phyloP scores from a whole-genome alignment of 495 filamentous ascomycete species.

The Durotheca rogersii region DNA sequence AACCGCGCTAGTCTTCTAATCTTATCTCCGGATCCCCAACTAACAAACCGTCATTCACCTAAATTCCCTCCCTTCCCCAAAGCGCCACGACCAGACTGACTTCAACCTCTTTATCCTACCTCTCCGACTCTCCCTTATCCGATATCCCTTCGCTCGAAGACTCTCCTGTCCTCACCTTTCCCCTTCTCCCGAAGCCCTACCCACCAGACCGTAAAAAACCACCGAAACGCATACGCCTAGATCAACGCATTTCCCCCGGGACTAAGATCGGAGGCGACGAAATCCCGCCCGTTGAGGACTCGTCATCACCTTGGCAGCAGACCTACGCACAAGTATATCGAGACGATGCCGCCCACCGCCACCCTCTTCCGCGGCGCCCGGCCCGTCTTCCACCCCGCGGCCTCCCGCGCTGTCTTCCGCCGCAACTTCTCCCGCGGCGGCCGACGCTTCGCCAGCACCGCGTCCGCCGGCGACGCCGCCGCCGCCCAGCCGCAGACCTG shows the following conservation, averaged over 20 bases:
- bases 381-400: constrained; percentile 43
- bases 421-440: constrained; percentile 51
- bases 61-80: constrained; percentile 9
- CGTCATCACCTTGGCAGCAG: no score
- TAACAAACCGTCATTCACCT: constrained; percentile 12
- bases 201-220: no score
- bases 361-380: constrained; percentile 54
- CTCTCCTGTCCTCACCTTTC: constrained; percentile 1
- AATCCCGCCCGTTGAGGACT: no score
- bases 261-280: no score
- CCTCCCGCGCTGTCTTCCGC: constrained; percentile 49
- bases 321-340: constrained; percentile 19
- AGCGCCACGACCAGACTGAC: not conserved
- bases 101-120: constrained; percentile 15
- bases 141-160: constrained; percentile 1
- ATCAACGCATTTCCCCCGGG: no score
- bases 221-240: no score
- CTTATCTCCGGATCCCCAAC: constrained; percentile 32
- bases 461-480: constrained; percentile 39
- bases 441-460: constrained; percentile 67
- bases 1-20: not conserved
- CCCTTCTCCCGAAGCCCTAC: no score
- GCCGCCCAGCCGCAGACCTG: constrained; percentile 58
- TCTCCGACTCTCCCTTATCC: constrained; percentile 1
- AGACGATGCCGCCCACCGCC: constrained; percentile 39